These are phyloP conservation scores for Batkoa obscura DNA, from an alignment of 371 early-diverging fungal genomes.

Conservation along the genomic window DNA sequence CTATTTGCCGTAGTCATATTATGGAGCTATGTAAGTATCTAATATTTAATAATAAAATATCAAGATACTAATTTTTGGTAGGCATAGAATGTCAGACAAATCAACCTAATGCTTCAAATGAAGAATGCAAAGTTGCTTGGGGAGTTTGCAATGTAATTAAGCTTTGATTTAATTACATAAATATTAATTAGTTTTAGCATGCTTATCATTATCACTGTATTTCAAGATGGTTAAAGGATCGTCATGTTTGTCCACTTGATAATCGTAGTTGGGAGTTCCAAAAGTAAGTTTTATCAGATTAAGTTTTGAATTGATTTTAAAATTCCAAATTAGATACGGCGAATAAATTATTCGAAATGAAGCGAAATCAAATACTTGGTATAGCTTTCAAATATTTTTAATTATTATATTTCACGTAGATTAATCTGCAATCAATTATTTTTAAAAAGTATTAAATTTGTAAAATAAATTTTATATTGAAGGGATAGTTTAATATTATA, in stretches of 20 bases:
- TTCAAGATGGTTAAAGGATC: slow-evolving; percentile 94
- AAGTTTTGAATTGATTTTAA: no score
- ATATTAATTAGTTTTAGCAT: slow-evolving; percentile 32
- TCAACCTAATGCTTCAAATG: slow-evolving; percentile 77
- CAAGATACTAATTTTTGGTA: slow-evolving; percentile 8
- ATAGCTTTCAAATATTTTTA: no score
- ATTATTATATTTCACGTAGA: no score
- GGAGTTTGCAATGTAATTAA: slow-evolving; percentile 87
- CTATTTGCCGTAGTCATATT: slow-evolving; percentile 99
- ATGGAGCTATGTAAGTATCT: slow-evolving; percentile 92
- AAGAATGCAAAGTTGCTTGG: slow-evolving; percentile 98
- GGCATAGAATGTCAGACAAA: slow-evolving; percentile 95
- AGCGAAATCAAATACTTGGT: no score
- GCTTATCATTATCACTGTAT: slow-evolving; percentile 99
- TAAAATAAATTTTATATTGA: no score
- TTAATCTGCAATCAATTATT: no score
- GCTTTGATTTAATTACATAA: not conserved
- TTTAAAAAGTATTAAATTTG: no score
- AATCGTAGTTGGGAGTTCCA: slow-evolving; percentile 98
- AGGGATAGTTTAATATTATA: no score
- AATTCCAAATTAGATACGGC: no score
- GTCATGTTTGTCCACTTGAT: slow-evolving; percentile 98
- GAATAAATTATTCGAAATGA: no score
- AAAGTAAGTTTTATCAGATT: slow-evolving; percentile 28
- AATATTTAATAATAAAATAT: not conserved